Evolutionary conservation across 192 early-diverging fungal species (phyloP), one percentile per base, ranked within the genome.

Genomic region (Entomortierella beljakovae): DNA sequence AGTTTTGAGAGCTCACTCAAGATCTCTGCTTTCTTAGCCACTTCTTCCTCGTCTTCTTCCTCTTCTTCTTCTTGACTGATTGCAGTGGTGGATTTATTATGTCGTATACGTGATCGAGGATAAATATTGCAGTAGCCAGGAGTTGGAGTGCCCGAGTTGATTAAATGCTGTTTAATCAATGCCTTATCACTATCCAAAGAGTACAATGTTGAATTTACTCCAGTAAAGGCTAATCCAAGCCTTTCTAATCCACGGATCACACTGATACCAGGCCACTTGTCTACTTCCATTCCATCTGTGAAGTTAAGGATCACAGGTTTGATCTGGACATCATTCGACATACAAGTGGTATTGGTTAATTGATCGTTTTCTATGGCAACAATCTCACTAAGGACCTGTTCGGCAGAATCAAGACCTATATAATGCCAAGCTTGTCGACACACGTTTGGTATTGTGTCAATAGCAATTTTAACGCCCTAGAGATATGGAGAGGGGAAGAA

Each of bases 111-210:
- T n/a, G n/a, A n/a, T n/a, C 35, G 3, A 4, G 71, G 35, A 31
- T 74, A 74, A 51, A 74, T 31, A 23, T 74, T 50, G 54, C 13
- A 74, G n/a, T 74, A 74, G 18, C 71, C 71, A 0, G 71, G 71
- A 0, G 71, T 74, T 2, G 63, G 57, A 0, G 71, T 66, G 6
- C 37, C 16, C 10, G 57, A 66, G 0, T 74, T 40, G 22, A 74
- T 51, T 9, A 74, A 33, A 29, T 74, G 71, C 7, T 51, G 63
- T 28, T 74, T 74, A 40, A 74, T 74, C 57, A 49, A 18, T 6
- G 71, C 71, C 51, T 74, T 74, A 52, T 74, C 64, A 16, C 64
- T 74, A 51, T 74, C 71, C 29, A 74, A 32, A 20, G 60, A 52
- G 28, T 74, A 74, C 15, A 74, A 31, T 7, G n/a, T 49, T 1